Percentiles rank a stretch among this genome's conserved stretches.
Evolutionary conservation across 176 grass and related monocot genomes (phyloP).

Genomic region (Ananas comosus): DNA sequence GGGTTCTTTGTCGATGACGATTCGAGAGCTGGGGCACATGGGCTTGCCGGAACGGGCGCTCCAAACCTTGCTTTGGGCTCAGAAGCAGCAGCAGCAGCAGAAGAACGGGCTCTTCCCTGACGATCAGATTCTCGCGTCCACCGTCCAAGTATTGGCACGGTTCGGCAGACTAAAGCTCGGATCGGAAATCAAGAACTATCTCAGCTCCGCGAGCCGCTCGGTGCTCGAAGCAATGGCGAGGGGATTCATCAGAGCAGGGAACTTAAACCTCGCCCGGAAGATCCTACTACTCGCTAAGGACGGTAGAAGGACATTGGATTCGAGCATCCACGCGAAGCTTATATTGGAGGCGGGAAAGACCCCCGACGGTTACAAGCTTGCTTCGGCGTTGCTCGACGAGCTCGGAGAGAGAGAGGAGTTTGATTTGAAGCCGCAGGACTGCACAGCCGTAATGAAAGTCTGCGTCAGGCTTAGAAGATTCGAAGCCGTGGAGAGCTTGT

Average conservation of each 20-base stretch:
- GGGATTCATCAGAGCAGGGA: slow-evolving; percentile 60
- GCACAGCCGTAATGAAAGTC: slow-evolving; percentile 76
- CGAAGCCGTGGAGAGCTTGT: slow-evolving; percentile 49
- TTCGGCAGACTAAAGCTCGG: slow-evolving; percentile 39
- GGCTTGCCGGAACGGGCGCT: slow-evolving; percentile 48
- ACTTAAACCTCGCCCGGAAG: slow-evolving; percentile 34
- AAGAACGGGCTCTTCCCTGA: slow-evolving; percentile 43
- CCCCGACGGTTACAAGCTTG: slow-evolving; percentile 58
- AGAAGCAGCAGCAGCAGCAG: slow-evolving; percentile 64
- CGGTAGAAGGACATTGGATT: slow-evolving; percentile 40
- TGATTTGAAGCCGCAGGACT: slow-evolving; percentile 43
- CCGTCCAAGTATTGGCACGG: slow-evolving; percentile 54
- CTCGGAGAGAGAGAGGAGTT: slow-evolving; percentile 48
- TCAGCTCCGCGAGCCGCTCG: slow-evolving; percentile 44
- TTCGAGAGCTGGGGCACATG: slow-evolving; percentile 85
- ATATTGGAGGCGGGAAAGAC: slow-evolving; percentile 45
- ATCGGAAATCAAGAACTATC: slow-evolving; percentile 35
- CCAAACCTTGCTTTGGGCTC: slow-evolving; percentile 69
- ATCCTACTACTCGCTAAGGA: slow-evolving; percentile 52
- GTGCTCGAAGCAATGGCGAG: slow-evolving; percentile 64
- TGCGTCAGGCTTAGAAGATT: slow-evolving; percentile 66
- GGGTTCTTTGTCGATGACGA: slow-evolving; percentile 68
- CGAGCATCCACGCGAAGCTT: slow-evolving; percentile 50
- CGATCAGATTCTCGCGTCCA: slow-evolving; percentile 49
- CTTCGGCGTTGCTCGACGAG: slow-evolving; percentile 40